Base-by-base conservation (phyloP, 768 basidiomycete species). In the Leccinum subgranulosum region DNA sequence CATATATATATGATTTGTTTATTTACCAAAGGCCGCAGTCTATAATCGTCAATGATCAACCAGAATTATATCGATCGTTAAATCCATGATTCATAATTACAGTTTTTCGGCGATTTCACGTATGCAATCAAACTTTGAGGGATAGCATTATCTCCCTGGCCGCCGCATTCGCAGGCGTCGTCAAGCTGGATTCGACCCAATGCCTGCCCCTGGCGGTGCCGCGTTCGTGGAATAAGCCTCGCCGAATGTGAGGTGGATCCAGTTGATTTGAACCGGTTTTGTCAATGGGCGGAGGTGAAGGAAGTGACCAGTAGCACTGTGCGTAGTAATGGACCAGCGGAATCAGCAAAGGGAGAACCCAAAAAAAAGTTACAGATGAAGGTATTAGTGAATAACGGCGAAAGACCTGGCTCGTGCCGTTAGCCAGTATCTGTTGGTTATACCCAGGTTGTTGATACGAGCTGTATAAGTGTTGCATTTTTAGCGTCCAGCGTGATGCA, bases 191-290 rank as follows among this genome's bases (percentile, higher is more conserved):
- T 27, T 75, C 61, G 1, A 76, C 7, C 65, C 64, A 2, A 79
- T 79, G 17, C 85, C 84, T 4, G 74, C 65, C 50, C 68, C 59
- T 7, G 86, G 75, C 0, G 69, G 66, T 6, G 54, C 36, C 4
- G 57, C 75, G 29, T 80, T 76, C 11, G 60, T 64, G 0, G 85
- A 87, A 64, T 83, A 85, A 45, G 79, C 78, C 3, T 82, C 79
- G 8, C 69, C 73, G 17, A 85, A 73, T 2, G 82, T 83, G 49
- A 72, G 74, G 19, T 73, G 67, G 19, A 73, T 73, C 84, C 83
- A 87, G 66, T 84, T 79, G 36, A 86, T 77, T 54, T 77, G 76
- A 39, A 85, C 64, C 85, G 83, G 69, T 85, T 86, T 66, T 85
- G 84, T 83, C 84, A 86, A 17, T 64, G 64, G 3, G 58, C 60